phyloP scores from a whole-genome alignment of 2,329 filamentous ascomycete genomes.

The Cercospora brassicicola region DNA sequence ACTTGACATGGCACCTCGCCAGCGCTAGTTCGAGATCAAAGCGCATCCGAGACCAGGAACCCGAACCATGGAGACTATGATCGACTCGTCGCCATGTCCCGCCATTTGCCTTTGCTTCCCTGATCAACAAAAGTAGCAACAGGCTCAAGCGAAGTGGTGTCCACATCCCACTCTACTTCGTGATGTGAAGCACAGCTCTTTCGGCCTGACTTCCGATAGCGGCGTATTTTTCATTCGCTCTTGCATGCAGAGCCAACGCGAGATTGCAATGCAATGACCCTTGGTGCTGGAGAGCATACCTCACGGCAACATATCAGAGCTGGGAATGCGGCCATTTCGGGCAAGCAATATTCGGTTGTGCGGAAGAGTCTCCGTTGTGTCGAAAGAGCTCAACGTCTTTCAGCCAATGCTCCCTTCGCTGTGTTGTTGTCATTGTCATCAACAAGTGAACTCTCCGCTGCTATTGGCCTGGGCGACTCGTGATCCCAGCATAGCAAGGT shows the following conservation, averaged over 20 bases:
- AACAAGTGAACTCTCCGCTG: not conserved
- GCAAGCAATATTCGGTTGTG: not conserved
- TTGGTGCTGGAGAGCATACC: not conserved
- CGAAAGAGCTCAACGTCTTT: not conserved
- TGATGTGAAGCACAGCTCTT: not conserved
- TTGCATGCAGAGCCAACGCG: not conserved
- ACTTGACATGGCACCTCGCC: not conserved
- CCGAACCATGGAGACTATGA: not conserved
- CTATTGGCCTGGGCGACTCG: not conserved
- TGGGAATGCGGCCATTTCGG: not conserved
- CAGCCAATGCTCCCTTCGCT: not conserved
- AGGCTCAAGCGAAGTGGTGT: not conserved
- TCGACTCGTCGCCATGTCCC: not conserved
- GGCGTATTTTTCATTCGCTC: not conserved
- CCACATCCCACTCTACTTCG: not conserved
- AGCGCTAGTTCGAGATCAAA: not conserved
- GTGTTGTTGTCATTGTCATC: not conserved
- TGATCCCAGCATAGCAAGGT: not conserved
- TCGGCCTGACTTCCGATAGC: not conserved
- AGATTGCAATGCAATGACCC: not conserved
- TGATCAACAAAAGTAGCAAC: conserved; percentile 2
- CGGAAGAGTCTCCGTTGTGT: too few species aligned
- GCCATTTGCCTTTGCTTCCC: not conserved
- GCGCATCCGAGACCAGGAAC: conserved; percentile 2
- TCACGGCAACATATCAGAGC: not conserved